Percentiles rank a stretch among this genome's conserved stretches.
Conservation (phyloP, 2,329 filamentous ascomycete species). For the Leptosphaerulina australis region DNA sequence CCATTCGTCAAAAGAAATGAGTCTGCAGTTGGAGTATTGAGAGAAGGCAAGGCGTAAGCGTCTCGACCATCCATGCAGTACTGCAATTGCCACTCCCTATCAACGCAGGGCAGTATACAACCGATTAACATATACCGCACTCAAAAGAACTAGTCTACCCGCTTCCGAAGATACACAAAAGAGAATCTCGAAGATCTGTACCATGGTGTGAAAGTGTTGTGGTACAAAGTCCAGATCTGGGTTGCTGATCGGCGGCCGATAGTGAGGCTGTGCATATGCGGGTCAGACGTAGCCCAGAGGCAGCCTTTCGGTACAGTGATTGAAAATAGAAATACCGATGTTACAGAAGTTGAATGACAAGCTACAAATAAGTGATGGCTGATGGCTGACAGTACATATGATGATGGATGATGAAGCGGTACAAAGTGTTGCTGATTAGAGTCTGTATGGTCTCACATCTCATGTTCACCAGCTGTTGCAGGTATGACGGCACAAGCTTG, state of each 20-base stretch:
- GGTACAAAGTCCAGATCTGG: constrained; percentile 3
- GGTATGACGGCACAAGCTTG: too few relatives aligned
- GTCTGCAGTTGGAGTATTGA: not conserved
- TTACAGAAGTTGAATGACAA: too few relatives aligned
- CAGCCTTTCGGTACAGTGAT: constrained; percentile 9
- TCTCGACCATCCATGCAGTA: not conserved
- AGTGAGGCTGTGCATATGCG: constrained; percentile 27
- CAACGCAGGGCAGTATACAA: not conserved
- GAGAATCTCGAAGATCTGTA: constrained; percentile 14
- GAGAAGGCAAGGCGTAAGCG: too few relatives aligned
- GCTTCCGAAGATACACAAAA: too few relatives aligned
- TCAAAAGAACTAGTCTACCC: not conserved
- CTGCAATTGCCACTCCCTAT: constrained; percentile 9
- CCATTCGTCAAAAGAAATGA: too few relatives aligned
- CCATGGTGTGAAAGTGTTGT: constrained; percentile 16
- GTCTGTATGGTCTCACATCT: too few relatives aligned
- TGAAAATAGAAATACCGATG: constrained; percentile 22
- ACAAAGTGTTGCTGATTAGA: not conserved
- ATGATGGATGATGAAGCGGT: not conserved
- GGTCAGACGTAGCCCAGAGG: constrained; percentile 25
- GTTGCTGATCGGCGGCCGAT: constrained; percentile 11
- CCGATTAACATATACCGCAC: constrained; percentile 6
- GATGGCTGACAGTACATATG: constrained; percentile 5
- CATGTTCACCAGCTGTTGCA: too few relatives aligned
- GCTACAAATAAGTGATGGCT: too few relatives aligned